These are phyloP conservation scores for Colletotrichum costaricense DNA, from an alignment of 2,329 filamentous ascomycete genomes.

Conservation along the genomic window DNA sequence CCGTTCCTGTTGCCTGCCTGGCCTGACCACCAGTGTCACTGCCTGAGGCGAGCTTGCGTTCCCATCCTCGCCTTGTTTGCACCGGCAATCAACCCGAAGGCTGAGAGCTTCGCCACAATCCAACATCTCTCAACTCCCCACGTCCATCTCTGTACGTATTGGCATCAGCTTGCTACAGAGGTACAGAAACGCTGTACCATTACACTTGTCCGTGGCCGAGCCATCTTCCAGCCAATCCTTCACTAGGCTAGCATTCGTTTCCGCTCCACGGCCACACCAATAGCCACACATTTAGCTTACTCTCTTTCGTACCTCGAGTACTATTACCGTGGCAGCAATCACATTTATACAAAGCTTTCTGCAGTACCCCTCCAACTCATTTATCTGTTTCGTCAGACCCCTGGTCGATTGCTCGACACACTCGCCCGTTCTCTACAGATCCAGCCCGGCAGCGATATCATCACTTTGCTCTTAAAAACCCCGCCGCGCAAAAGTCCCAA, in stretches of 20 bases:
- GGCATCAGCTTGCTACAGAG: neutral
- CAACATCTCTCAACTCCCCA: neutral
- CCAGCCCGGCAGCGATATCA: neutral
- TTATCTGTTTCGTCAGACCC: neutral
- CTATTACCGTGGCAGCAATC: neutral
- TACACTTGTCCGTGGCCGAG: conserved; percentile 17
- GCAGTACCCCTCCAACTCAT: neutral
- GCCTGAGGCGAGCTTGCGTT: neutral
- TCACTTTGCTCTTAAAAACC: neutral
- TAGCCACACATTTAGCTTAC: conserved; percentile 1
- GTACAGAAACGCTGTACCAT: neutral
- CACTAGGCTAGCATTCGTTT: conserved; percentile 11
- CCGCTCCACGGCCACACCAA: neutral
- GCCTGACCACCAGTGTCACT: neutral
- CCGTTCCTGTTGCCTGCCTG: conserved; percentile 1
- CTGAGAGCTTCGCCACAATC: conserved; percentile 23
- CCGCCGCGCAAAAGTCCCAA: conserved; percentile 12
- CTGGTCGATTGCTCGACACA: neutral
- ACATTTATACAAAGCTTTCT: neutral
- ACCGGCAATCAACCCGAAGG: conserved; percentile 13
- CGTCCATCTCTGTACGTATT: conserved; percentile 15
- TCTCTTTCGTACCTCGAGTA: neutral
- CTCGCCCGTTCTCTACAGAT: conserved; percentile 3
- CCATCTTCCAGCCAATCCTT: conserved; percentile 19
- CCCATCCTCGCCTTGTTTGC: neutral